A percentile compares a stretch with the other conserved stretches of the same genome.
Evolutionary conservation across 2,329 filamentous ascomycete species (phyloP).

Genomic region (Fusarium camptoceras): DNA sequence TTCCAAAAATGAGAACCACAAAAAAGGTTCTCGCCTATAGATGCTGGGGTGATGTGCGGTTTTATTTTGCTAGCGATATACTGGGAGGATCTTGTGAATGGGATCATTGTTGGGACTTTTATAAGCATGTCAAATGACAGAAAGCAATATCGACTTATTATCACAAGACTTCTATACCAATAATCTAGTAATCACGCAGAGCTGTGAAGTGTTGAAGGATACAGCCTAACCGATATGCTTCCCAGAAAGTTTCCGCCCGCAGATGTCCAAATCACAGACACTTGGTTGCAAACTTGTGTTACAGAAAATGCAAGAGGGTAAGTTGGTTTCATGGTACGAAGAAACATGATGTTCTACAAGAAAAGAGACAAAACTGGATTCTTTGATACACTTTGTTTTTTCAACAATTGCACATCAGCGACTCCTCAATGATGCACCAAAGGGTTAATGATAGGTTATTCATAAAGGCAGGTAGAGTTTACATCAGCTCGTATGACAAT

Average conservation of each 20-base stretch:
- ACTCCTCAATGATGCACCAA: neutral
- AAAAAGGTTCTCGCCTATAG: slow-evolving; percentile 8
- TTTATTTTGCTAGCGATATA: slow-evolving; percentile 1
- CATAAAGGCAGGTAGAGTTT: neutral
- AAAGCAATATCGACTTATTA: neutral
- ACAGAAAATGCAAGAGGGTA: too few relatives aligned
- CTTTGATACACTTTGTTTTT: neutral
- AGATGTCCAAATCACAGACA: neutral
- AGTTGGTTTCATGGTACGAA: neutral
- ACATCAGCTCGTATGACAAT: neutral
- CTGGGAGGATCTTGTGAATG: neutral
- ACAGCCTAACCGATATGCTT: neutral
- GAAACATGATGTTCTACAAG: neutral
- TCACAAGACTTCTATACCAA: neutral
- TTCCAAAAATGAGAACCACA: slow-evolving; percentile 15
- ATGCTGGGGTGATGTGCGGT: neutral
- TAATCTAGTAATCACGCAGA: neutral
- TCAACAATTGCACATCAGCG: neutral
- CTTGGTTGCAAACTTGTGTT: neutral
- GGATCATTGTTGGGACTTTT: neutral
- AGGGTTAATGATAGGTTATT: neutral
- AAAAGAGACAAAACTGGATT: neutral
- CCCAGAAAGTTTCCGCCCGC: neutral
- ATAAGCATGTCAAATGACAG: neutral
- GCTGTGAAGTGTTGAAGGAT: neutral